Evolutionary conservation across 345 rosid genomes (phyloP), one percentile per base, ranked within the genome.

Genomic region (Anacardium occidentale): DNA sequence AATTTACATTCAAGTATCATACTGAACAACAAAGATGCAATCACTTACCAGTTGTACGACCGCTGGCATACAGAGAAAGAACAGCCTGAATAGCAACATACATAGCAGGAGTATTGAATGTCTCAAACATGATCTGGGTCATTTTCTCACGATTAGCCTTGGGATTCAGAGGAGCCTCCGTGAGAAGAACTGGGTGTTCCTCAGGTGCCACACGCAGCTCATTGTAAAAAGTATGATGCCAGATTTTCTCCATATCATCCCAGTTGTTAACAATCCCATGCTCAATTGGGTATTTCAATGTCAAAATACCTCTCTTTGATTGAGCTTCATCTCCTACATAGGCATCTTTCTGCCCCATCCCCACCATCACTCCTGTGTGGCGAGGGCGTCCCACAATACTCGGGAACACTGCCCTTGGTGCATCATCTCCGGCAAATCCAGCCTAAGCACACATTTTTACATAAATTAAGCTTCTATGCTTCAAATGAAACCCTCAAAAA

Each of bases 171-270:
- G 93, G 93, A 47, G 93, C 93, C 78, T 89, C 93, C 2, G 91
- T 89, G 71, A 87, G 93, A 63, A 89, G 85, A 68, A 87, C 93
- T 0, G 93, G 91, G 55, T 89, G 93, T 73, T 89, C 91, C 70
- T 87, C 93, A 4, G 93, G 93, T 69, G 89, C 90, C 57, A 89
- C 93, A 63, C 93, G 90, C 57, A 89, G 93, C 82, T 89, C 90
- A 45, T 85, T 83, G 72, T 83, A 85, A 71, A 85, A 85, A 70
- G 88, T 85, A 63, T 85, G 88, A 63, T 85, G 88, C 88, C 88
- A 85, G 53, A 84, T 88, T 70, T 84, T 86, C 83, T 86, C 90
- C 90, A 86, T 86, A 59, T 86, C 90, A 67, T 86, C 90, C 90
- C 90, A 86, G 53, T 86, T 86, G 83, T 82, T 83, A 58, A 86